Evolutionary conservation across 2,329 filamentous ascomycete species (phyloP).

Genomic region (Trichoderma aggressivum): DNA sequence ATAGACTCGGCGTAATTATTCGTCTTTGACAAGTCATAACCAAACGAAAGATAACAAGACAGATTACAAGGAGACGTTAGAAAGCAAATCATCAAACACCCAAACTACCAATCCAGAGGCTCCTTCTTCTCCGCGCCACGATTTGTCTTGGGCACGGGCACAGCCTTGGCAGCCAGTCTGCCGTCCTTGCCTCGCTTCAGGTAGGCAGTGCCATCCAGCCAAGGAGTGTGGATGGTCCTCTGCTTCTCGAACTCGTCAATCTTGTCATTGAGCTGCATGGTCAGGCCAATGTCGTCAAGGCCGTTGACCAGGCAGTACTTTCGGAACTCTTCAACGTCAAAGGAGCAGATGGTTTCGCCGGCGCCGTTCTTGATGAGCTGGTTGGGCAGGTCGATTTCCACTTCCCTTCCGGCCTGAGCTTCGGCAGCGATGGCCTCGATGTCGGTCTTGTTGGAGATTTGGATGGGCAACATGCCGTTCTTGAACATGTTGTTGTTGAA

Average conservation of each 20-base stretch:
- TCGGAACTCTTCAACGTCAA: conserved; percentile 89
- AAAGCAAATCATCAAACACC: not conserved
- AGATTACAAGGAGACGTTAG: not conserved
- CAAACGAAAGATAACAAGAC: not conserved
- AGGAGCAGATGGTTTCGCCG: conserved; percentile 71
- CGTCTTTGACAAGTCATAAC: not conserved
- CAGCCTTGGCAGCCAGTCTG: conserved; percentile 55
- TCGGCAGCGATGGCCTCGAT: conserved; percentile 71
- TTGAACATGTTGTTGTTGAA: conserved; percentile 99
- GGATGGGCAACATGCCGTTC: conserved; percentile 94
- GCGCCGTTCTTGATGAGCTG: conserved; percentile 75
- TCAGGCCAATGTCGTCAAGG: conserved; percentile 91
- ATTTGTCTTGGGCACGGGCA: conserved; percentile 82
- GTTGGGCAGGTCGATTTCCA: conserved; percentile 85
- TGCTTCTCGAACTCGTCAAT: conserved; percentile 78
- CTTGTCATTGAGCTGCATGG: conserved; percentile 87
- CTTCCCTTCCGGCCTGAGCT: conserved; percentile 73
- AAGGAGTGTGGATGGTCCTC: conserved; percentile 75
- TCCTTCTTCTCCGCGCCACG: conserved; percentile 78
- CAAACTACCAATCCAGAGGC: conserved; percentile 80
- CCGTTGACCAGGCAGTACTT: conserved; percentile 94
- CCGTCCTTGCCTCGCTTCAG: conserved; percentile 59
- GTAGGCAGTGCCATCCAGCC: conserved; percentile 86
- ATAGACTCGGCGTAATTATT: conserved; percentile 1
- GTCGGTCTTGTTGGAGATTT: conserved; percentile 63